Conservation (phyloP, 2,329 filamentous ascomycete genomes). For the Hirsutella rhossiliensis region DNA sequence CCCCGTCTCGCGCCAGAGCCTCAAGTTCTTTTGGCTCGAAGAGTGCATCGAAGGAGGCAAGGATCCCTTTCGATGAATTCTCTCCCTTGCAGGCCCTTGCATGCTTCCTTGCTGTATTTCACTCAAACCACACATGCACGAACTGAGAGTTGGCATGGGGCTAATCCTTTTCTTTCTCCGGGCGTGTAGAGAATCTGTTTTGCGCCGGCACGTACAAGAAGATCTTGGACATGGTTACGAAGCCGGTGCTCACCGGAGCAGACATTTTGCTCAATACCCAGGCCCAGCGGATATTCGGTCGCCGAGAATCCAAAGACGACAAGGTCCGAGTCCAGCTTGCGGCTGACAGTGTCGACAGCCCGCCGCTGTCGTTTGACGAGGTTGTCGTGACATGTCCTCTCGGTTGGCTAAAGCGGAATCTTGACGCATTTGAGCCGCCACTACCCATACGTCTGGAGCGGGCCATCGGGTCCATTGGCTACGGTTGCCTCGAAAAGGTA, state of each 20-base stretch:
- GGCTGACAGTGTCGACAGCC: conserved; percentile 17
- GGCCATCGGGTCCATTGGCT: conserved; percentile 53
- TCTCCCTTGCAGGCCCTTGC: neutral
- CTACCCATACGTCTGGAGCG: conserved; percentile 43
- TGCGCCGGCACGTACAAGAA: conserved; percentile 47
- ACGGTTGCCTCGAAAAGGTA: conserved; percentile 59
- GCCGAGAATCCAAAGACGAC: conserved; percentile 11
- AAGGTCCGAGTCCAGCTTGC: conserved; percentile 32
- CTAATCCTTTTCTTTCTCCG: neutral
- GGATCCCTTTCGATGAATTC: conserved; percentile 5
- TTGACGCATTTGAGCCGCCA: conserved; percentile 46
- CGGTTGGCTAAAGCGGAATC: conserved; percentile 54
- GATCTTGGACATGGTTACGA: conserved; percentile 45
- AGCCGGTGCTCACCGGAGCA: conserved; percentile 41
- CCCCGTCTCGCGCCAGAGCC: conserved; percentile 49
- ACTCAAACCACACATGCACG: neutral
- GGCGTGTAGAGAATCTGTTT: conserved; percentile 41
- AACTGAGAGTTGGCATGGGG: neutral
- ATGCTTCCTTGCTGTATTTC: neutral
- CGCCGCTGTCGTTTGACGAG: conserved; percentile 45
- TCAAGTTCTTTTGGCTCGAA: conserved; percentile 69
- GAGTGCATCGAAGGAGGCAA: conserved; percentile 62
- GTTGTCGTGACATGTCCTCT: conserved; percentile 57
- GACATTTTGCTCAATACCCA: conserved; percentile 38
- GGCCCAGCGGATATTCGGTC: conserved; percentile 29